Percentiles rank a stretch among this genome's conserved stretches.
These are phyloP conservation scores for Debaryomyces fabryi DNA, from an alignment of 1,139 yeast species.

Conservation along the genomic window DNA sequence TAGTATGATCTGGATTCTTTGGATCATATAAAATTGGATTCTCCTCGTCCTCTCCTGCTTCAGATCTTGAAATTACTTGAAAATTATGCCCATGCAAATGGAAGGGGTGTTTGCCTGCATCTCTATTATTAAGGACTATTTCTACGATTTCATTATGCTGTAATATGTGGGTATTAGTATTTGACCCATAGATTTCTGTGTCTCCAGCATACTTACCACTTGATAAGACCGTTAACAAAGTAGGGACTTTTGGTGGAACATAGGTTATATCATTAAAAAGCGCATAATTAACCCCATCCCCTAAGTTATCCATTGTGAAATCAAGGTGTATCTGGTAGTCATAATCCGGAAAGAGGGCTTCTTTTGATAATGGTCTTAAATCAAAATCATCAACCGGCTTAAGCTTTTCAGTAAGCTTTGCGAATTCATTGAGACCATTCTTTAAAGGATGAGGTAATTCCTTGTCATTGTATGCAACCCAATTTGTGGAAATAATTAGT, in stretches of 20 bases:
- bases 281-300: slow-evolving; percentile 85
- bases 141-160: slow-evolving; percentile 70
- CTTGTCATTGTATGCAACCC: slow-evolving; percentile 57
- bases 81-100: slow-evolving; percentile 82
- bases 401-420: slow-evolving; percentile 45
- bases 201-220: slow-evolving; percentile 60
- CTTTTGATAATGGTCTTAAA: slow-evolving; percentile 57
- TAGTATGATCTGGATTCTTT: slow-evolving; percentile 30
- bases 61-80: slow-evolving; percentile 54
- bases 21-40: slow-evolving; percentile 44
- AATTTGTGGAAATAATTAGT: slow-evolving; percentile 69
- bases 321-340: slow-evolving; percentile 67
- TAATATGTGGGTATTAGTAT: slow-evolving; percentile 73
- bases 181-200: slow-evolving; percentile 60
- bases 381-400: slow-evolving; percentile 66
- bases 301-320: slow-evolving; percentile 77
- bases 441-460: slow-evolving; percentile 40
- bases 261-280: slow-evolving; percentile 86
- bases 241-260: slow-evolving; percentile 79
- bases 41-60: slow-evolving; percentile 36
- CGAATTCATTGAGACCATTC: slow-evolving; percentile 22
- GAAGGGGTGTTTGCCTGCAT: slow-evolving; percentile 86
- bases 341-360: slow-evolving; percentile 59
- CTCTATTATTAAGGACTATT: slow-evolving; percentile 67
- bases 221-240: slow-evolving; percentile 71